phyloP scores from a whole-genome alignment of 768 basidiomycete genomes.

The Boletellus ananas region DNA sequence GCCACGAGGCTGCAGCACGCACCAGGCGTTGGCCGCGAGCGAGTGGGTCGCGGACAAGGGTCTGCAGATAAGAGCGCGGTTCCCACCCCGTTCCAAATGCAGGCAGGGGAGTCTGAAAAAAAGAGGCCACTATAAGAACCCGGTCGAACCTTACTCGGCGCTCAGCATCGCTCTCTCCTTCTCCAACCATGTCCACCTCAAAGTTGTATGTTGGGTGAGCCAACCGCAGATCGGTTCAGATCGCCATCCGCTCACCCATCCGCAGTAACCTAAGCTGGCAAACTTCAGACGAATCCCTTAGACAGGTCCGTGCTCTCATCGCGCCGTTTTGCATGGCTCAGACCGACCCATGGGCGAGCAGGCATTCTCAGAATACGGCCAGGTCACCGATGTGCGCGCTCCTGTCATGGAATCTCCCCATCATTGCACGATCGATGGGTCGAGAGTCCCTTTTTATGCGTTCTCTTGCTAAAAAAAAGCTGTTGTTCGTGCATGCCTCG shows the following conservation, averaged over 20 bases:
- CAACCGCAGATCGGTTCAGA: neutral
- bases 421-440: conserved; percentile 31
- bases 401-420: conserved; percentile 27
- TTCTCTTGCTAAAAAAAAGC: conserved; percentile 24
- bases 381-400: conserved; percentile 49
- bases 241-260: neutral
- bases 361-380: conserved; percentile 44
- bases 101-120: conserved; percentile 34
- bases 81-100: conserved; percentile 20
- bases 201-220: conserved; percentile 34
- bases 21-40: neutral
- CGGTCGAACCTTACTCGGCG: conserved; percentile 14
- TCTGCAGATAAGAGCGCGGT: conserved; percentile 9
- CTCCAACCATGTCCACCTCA: conserved; percentile 24
- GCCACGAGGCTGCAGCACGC: conserved; percentile 15
- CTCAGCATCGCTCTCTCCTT: conserved; percentile 11
- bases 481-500: conserved; percentile 20
- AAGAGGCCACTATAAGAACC: conserved; percentile 25
- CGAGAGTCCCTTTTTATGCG: conserved; percentile 21
- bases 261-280: conserved; percentile 33
- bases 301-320: conserved; percentile 19
- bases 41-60: neutral
- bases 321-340: conserved; percentile 3
- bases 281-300: conserved; percentile 28
- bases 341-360: conserved; percentile 14